Percentiles rank a stretch among this genome's conserved stretches.
Conservation (phyloP, 768 basidiomycete species). For the Tremella yokohamensis region DNA sequence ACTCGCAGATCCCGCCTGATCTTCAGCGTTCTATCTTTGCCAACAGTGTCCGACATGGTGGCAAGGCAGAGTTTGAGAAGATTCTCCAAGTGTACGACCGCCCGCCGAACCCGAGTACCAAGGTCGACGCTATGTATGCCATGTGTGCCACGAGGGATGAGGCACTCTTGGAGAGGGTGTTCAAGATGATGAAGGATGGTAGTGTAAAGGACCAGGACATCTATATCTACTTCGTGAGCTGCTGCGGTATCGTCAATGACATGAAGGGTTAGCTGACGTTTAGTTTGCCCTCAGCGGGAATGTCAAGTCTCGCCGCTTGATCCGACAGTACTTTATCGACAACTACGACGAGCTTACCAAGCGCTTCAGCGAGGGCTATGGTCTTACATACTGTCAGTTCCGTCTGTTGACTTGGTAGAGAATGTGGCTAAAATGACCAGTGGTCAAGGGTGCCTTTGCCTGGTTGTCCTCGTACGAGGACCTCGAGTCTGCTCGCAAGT, state of each 20-base stretch:
- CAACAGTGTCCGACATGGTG: conserved; percentile 69
- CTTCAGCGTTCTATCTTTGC: conserved; percentile 58
- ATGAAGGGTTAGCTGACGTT: neutral
- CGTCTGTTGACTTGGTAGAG: conserved; percentile 1
- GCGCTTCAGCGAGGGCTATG: conserved; percentile 64
- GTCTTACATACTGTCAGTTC: conserved; percentile 35
- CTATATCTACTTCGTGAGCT: conserved; percentile 37
- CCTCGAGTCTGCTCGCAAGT: conserved; percentile 57
- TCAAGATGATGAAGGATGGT: conserved; percentile 58
- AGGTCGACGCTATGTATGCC: conserved; percentile 61
- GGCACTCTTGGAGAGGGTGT: conserved; percentile 61
- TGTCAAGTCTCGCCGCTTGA: conserved; percentile 57
- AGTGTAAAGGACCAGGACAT: conserved; percentile 54
- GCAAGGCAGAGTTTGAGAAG: conserved; percentile 69
- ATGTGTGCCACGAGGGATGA: conserved; percentile 63
- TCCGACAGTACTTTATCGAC: conserved; percentile 65
- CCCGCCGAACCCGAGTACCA: conserved; percentile 69
- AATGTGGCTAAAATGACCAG: conserved; percentile 9
- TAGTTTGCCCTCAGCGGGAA: conserved; percentile 59
- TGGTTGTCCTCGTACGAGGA: conserved; percentile 68
- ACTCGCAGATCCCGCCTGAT: conserved; percentile 75
- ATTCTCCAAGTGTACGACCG: conserved; percentile 66
- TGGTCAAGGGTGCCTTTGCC: conserved; percentile 52
- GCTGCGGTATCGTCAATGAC: neutral
- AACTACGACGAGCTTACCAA: conserved; percentile 63